Percentiles rank a stretch among this genome's conserved stretches.
Conservation (phyloP, 2,329 filamentous ascomycete species). For the Colletotrichum tanaceti region DNA sequence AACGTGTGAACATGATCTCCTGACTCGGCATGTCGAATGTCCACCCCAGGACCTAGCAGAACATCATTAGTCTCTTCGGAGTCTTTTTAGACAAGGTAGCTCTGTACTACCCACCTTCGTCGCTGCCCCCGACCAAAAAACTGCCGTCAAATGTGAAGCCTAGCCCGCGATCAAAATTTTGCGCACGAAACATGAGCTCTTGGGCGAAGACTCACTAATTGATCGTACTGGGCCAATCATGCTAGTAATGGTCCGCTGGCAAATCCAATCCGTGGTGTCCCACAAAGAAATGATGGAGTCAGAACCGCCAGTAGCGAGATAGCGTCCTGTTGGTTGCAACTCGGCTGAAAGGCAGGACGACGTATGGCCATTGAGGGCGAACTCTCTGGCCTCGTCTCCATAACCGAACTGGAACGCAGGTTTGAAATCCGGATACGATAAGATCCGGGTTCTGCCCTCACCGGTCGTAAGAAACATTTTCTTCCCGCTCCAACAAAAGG, state of each 20-base stretch:
- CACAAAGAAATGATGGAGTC: conserved; percentile 82
- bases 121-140: conserved; percentile 79
- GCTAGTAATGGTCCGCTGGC: conserved; percentile 75
- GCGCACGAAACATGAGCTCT: neutral
- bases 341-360: conserved; percentile 76
- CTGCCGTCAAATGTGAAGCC: conserved; percentile 84
- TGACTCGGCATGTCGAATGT: conserved; percentile 78
- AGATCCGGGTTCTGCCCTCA: conserved; percentile 76
- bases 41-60: conserved; percentile 66
- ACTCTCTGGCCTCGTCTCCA: conserved; percentile 61
- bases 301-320: conserved; percentile 79
- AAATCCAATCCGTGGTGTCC: conserved; percentile 83
- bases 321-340: conserved; percentile 76
- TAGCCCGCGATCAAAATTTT: conserved; percentile 43
- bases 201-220: conserved; percentile 62
- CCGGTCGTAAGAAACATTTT: conserved; percentile 78
- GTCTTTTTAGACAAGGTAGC: neutral
- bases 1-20: conserved; percentile 79
- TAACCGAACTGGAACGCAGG: conserved; percentile 64
- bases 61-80: conserved; percentile 4
- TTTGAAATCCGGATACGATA: conserved; percentile 74
- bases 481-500: conserved; percentile 78
- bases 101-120: conserved; percentile 66
- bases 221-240: conserved; percentile 77
- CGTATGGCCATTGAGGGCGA: conserved; percentile 77